Conservation (phyloP, 352 stramenopile genomes). For the Thraustochytrium sp. region DNA sequence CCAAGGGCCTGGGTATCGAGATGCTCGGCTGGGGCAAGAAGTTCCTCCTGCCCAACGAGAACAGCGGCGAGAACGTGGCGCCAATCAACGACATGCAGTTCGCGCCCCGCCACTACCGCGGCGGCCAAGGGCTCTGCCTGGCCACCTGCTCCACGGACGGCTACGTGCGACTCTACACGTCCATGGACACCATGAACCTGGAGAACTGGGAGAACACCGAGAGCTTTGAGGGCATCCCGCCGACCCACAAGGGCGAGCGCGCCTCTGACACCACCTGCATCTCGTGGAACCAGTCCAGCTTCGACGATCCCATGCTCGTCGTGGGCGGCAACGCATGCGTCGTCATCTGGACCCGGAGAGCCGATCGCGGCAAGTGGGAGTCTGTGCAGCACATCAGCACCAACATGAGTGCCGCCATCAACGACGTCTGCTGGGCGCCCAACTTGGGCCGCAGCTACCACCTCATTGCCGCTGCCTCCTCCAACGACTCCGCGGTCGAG, state of each 20-base stretch:
- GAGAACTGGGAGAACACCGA: slow-evolving; percentile 81
- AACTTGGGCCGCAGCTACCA: slow-evolving; percentile 87
- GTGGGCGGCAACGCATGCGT: slow-evolving; percentile 64
- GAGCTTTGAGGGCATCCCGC: slow-evolving; percentile 51
- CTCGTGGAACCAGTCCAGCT: slow-evolving; percentile 87
- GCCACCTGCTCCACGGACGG: slow-evolving; percentile 87
- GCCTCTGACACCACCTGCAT: slow-evolving; percentile 58
- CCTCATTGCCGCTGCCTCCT: slow-evolving; percentile 81
- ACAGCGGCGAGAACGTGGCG: slow-evolving; percentile 83
- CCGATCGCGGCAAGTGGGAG: slow-evolving; percentile 63
- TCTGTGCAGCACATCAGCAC: slow-evolving; percentile 69
- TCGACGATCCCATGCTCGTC: slow-evolving; percentile 87
- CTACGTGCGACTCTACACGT: slow-evolving; percentile 88
- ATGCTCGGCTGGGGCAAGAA: neutral
- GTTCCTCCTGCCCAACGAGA: slow-evolving; percentile 57
- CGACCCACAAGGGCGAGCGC: neutral
- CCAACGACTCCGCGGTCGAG: slow-evolving; percentile 64
- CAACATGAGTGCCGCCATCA: slow-evolving; percentile 64
- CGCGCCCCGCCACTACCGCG: slow-evolving; percentile 79
- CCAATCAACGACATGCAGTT: slow-evolving; percentile 91
- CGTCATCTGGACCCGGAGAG: slow-evolving; percentile 59
- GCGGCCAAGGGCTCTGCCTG: slow-evolving; percentile 80
- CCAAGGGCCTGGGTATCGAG: slow-evolving; percentile 43
- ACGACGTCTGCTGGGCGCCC: slow-evolving; percentile 91
- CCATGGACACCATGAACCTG: slow-evolving; percentile 89